Evolutionary conservation across 2,329 filamentous ascomycete species (phyloP), one percentile per base, ranked within the genome.

Genomic region (Neofusicoccum laricinum): DNA sequence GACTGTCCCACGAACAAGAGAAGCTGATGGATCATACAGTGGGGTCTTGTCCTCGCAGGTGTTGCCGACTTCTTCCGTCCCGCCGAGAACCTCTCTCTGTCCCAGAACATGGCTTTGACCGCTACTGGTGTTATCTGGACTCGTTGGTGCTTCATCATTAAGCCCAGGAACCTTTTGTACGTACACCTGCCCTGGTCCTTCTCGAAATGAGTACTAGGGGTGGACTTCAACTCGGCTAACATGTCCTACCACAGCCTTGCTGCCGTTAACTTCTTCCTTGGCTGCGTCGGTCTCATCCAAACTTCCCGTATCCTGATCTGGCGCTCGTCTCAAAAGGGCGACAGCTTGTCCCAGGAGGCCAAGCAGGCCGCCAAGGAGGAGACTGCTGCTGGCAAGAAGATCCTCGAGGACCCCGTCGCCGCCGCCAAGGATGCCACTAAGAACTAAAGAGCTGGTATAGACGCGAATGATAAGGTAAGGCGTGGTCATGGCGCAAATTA

Each of bases 221-320:
- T 12, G 10, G 2, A 30, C 2, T 21, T 41, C 14, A 15, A 58
- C 49, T 43, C 3, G 34, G 66, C 65, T 67, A 65, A 65, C 21
- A 40, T 36, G 25, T 2, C n/a, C 8, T n/a, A 41, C 14, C 19
- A 12, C 67, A 93, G 90, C 67, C 88, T 99, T 66, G 95, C 95
- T 67, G 88, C 93, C 63, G 95, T 98, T 76, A 99, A 99, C 87
- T 97, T 97, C 86, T 96, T 97, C 85, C 90, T 99, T 71, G 94
- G 91, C 72, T 81, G 90, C 69, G 93, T 97, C 68, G 95, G 95
- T 72, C 81, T 91, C 65, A 85, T 92, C 69, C 95, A 99, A 84
- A 84, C 92, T 69, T 81, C 81, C 69, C 89, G 95, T 72, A 97
- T 98, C 74, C 78, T 87, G 70, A 64, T 86, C 72, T 90, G 88